Evolutionary conservation across 148 eudicot species (phyloP).

Genomic region (Amaranthus cruentus): DNA sequence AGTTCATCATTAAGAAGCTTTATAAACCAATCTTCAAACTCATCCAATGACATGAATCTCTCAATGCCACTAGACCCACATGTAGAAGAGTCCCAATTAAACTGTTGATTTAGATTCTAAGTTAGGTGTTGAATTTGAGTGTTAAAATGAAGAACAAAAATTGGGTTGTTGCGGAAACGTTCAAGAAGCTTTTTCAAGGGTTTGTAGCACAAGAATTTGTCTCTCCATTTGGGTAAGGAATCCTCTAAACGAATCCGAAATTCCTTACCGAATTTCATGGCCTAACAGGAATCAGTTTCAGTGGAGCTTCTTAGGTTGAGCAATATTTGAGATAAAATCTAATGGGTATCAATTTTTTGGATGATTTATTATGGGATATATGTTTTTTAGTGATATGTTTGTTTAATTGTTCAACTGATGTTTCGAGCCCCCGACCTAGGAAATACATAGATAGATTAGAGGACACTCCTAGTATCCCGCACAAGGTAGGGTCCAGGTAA

Average conservation of each 20-base stretch:
- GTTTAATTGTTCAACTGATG: too few relatives aligned
- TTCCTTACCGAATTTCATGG: constrained; percentile 88
- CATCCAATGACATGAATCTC: constrained; percentile 25
- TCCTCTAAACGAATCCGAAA: constrained; percentile 66
- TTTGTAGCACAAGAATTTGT: constrained; percentile 77
- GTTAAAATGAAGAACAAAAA: background rate
- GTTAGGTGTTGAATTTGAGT: background rate
- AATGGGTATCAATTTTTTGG: too few relatives aligned
- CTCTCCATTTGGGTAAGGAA: constrained; percentile 88
- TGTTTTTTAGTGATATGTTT: too few relatives aligned
- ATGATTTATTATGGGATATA: too few relatives aligned
- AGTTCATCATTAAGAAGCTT: constrained; percentile 71
- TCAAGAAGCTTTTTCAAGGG: constrained; percentile 79
- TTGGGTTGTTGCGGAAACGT: constrained; percentile 30
- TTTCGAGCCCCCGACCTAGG: too few relatives aligned
- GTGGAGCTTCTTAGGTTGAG: too few relatives aligned
- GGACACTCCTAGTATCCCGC: too few relatives aligned
- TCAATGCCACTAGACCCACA: constrained; percentile 10
- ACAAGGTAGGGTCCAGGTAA: too few relatives aligned
- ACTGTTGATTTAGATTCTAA: too few relatives aligned
- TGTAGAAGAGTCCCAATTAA: too few relatives aligned
- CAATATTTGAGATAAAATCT: too few relatives aligned
- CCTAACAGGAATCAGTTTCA: background rate
- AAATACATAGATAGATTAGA: too few relatives aligned
- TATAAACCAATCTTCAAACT: constrained; percentile 76